Evolutionary conservation across 2,329 filamentous ascomycete species (phyloP).

Genomic region (Xylaria sp.): DNA sequence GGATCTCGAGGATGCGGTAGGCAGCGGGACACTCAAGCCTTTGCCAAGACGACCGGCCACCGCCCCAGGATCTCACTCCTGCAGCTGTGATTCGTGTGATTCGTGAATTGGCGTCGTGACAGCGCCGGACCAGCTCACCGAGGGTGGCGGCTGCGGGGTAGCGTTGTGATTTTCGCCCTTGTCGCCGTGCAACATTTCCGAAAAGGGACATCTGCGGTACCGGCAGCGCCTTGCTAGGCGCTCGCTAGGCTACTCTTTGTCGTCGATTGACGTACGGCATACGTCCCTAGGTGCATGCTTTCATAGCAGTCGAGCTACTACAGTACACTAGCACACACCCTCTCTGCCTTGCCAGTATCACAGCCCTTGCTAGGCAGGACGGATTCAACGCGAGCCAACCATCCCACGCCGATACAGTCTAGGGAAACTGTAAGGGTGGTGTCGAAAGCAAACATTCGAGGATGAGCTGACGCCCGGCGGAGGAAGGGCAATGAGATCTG

Average conservation of each 20-base stretch:
- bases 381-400: conserved; percentile 20
- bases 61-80: conserved; percentile 17
- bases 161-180: conserved; percentile 7
- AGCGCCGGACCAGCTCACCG: neutral
- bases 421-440: conserved; percentile 4
- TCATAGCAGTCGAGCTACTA: neutral
- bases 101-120: conserved; percentile 13
- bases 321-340: neutral
- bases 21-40: conserved; percentile 19
- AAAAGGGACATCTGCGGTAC: conserved; percentile 16
- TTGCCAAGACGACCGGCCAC: conserved; percentile 24
- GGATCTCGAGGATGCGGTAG: conserved; percentile 24
- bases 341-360: conserved; percentile 9
- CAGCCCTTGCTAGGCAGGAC: conserved; percentile 4
- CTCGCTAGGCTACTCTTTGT: conserved; percentile 1
- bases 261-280: conserved; percentile 9
- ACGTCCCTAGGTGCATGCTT: conserved; percentile 2
- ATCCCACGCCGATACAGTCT: conserved; percentile 3
- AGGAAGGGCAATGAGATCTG: conserved; percentile 7
- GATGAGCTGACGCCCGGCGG: conserved; percentile 21
- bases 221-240: conserved; percentile 23
- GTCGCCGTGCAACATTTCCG: conserved; percentile 18
- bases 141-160: conserved; percentile 27
- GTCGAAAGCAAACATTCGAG: conserved; percentile 11
- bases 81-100: conserved; percentile 28